Base-by-base conservation (phyloP, 371 early-diverging fungal species). In the Mortierella sp. region DNA sequence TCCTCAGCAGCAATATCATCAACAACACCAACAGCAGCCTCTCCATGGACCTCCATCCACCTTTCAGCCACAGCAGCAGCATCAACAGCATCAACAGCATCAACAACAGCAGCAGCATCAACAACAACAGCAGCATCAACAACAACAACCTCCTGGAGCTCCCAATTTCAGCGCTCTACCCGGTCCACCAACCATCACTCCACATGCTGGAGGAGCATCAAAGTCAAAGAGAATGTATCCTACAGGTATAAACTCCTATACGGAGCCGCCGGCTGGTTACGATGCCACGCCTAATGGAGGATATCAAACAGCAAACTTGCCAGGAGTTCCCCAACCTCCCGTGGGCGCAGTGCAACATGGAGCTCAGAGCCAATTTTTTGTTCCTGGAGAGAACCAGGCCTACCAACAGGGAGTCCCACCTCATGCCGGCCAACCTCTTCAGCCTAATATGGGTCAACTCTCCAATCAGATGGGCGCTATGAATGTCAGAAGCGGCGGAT, bases 201-300 rank as follows among this genome's bases (percentile, higher is more conserved):
- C 83, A 2, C 73, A 73, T 1, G 61, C 60, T 45, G 71, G 69
- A 16, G 74, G 71, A n/a, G 28, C 74, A 19, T 77, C 72, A 58
- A 84, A 81, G 61, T 62, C 82, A 47, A 90, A 89, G 80, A 81
- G 92, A 63, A 85, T 89, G 87, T 92, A 92, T 79, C 92, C 92
- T n/a, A 79, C 72, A 7, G 70, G 82, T 21, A 72, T 69, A 47
- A 72, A 63, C 50, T 47, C 71, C 0, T 80, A 74, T 45, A n/a
- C 69, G 3, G 76, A 76, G 38, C 64, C 76, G 16, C 4, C 76
- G 19, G 38, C 72, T 3, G 58, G 60, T 2, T 80, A 74, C 28
- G 80, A 74, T 16, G 50, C 65, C 40, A 48, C 69, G 22, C 74
- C 72, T 2, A 60, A 63, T 24, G 58, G 53, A 9, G 64, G 70